Conservation (phyloP, 129 eudicot genomes). For the Solidago caesia region DNA sequence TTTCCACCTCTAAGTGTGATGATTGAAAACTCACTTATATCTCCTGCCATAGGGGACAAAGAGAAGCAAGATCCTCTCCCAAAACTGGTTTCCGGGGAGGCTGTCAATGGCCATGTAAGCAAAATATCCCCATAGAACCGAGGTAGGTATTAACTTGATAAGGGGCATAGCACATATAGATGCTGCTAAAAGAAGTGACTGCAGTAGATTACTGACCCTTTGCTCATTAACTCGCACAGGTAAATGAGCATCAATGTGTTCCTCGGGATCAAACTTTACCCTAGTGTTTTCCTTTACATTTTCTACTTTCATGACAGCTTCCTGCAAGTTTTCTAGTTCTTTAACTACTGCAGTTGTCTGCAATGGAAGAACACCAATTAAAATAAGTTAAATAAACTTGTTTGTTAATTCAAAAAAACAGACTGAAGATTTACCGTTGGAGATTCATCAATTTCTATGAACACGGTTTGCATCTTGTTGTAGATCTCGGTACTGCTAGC, state of each 20-base stretch:
- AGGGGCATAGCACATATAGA: conserved; percentile 52
- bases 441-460: conserved; percentile 48
- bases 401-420: background rate
- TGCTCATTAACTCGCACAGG: conserved; percentile 87
- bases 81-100: conserved; percentile 79
- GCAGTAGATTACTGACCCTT: conserved; percentile 70
- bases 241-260: conserved; percentile 60
- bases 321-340: conserved; percentile 57
- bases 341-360: conserved; percentile 44
- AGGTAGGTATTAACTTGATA: conserved; percentile 54
- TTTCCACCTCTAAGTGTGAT: background rate
- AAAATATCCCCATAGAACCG: conserved; percentile 73
- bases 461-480: conserved; percentile 48
- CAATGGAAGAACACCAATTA: background rate
- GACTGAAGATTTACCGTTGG: conserved; percentile 35
- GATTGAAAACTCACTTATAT: conserved; percentile 49
- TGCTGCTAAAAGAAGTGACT: conserved; percentile 63
- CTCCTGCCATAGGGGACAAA: conserved; percentile 59
- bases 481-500: conserved; percentile 45
- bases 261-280: conserved; percentile 45
- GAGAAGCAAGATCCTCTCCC: conserved; percentile 69
- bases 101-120: conserved; percentile 95
- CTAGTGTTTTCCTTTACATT: conserved; percentile 33
- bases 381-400: background rate
- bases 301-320: conserved; percentile 60